Evolutionary conservation across 352 stramenopile species (phyloP).

Genomic region (Phytophthora tentaculata): DNA sequence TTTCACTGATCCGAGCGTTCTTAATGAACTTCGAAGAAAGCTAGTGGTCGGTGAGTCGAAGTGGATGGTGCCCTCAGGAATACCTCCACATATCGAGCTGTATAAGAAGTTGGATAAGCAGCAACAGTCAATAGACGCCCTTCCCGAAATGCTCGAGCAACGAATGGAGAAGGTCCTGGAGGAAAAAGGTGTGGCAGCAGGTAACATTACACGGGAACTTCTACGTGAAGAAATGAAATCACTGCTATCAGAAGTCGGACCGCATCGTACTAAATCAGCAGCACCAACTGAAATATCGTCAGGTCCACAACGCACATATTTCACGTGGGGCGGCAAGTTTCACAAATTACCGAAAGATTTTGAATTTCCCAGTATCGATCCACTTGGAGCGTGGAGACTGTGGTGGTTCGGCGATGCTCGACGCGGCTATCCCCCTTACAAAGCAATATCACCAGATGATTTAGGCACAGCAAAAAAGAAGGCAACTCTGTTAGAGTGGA

Average conservation of each 20-base stretch:
- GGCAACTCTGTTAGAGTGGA: no score
- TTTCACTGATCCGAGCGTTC: not conserved
- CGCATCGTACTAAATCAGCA: not conserved
- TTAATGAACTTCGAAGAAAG: not conserved
- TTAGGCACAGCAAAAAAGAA: no score
- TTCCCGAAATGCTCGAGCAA: not conserved
- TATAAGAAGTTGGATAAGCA: conserved; percentile 2
- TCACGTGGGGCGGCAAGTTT: no score
- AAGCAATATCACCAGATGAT: no score
- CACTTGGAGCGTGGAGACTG: no score
- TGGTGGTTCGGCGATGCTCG: no score
- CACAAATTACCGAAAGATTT: not conserved
- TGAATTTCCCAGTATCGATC: no score
- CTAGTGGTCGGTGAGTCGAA: not conserved
- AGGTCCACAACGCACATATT: not conserved
- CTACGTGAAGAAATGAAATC: not conserved
- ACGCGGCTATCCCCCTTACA: no score
- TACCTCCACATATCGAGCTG: conserved; percentile 4
- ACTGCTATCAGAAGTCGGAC: not conserved
- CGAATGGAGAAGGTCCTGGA: not conserved
- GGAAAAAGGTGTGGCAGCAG: no score
- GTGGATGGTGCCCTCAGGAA: conserved; percentile 6
- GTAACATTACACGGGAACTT: not conserved
- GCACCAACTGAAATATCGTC: not conserved
- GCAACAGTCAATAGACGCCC: not conserved